A percentile compares a stretch with the other conserved stretches of the same genome.
phyloP scores from a whole-genome alignment of 768 basidiomycete genomes.

The Suillus variegatus region DNA sequence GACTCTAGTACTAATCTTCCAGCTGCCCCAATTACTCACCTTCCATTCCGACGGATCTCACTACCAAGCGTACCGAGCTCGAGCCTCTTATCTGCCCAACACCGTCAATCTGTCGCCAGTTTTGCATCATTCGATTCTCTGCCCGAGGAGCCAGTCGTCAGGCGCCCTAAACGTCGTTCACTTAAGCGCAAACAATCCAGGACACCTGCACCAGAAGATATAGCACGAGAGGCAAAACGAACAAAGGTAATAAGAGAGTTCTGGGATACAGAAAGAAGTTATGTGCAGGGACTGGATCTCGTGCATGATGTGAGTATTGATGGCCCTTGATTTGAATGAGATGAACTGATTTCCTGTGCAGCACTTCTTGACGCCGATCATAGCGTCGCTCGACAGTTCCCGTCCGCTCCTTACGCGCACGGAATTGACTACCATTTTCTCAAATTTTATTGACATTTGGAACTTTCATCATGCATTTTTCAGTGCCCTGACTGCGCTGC shows the following conservation, averaged over 20 bases:
- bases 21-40: slow-evolving; percentile 45
- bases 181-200: slow-evolving; percentile 22
- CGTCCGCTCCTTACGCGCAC: slow-evolving; percentile 69
- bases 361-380: slow-evolving; percentile 84
- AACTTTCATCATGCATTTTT: slow-evolving; percentile 81
- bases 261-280: slow-evolving; percentile 77
- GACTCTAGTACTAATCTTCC: slow-evolving; percentile 22
- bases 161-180: slow-evolving; percentile 39
- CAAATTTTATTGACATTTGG: slow-evolving; percentile 92
- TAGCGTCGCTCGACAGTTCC: slow-evolving; percentile 68
- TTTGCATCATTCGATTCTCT: slow-evolving; percentile 75
- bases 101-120: slow-evolving; percentile 69
- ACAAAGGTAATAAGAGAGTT: slow-evolving; percentile 78
- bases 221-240: slow-evolving; percentile 55
- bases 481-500: slow-evolving; percentile 52
- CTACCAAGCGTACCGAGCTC: slow-evolving; percentile 56
- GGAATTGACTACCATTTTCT: slow-evolving; percentile 74
- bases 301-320: slow-evolving; percentile 67
- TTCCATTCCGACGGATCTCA: slow-evolving; percentile 66
- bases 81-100: slow-evolving; percentile 36
- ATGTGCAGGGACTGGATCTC: slow-evolving; percentile 80
- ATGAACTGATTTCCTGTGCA: slow-evolving; percentile 31
- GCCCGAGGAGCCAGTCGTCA: slow-evolving; percentile 44
- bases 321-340: background rate
- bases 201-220: slow-evolving; percentile 39